A percentile compares a stretch with the other conserved stretches of the same genome.
Evolutionary conservation across 352 stramenopile species (phyloP).

Genomic region (Peronospora farinosa): DNA sequence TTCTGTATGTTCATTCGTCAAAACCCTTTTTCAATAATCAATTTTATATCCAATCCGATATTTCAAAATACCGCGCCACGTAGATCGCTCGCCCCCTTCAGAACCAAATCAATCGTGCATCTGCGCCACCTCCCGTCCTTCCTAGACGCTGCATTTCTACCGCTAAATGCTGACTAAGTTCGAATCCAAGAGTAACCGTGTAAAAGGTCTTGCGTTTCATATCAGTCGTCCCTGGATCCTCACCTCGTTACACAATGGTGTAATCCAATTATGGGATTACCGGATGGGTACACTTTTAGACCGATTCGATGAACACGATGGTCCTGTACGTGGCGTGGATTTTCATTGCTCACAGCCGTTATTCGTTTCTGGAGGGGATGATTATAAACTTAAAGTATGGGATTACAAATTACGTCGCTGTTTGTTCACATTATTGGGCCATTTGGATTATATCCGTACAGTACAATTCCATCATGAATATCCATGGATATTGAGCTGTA

Average conservation of each 20-base stretch:
- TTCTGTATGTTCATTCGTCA: constrained; percentile 3
- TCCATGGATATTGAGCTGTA: constrained; percentile 97
- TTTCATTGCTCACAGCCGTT: constrained; percentile 97
- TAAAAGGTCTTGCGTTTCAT: constrained; percentile 99
- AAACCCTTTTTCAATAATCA: not conserved
- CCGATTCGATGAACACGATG: constrained; percentile 99
- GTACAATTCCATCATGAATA: constrained; percentile 99
- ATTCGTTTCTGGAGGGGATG: constrained; percentile 98
- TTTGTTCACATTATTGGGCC: constrained; percentile 97
- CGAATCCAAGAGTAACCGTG: constrained; percentile 98
- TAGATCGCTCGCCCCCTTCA: constrained; percentile 16
- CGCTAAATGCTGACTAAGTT: constrained; percentile 97
- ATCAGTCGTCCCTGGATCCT: constrained; percentile 98
- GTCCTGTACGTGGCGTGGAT: constrained; percentile 97
- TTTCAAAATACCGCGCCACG: constrained; percentile 1
- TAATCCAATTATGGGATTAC: constrained; percentile 98
- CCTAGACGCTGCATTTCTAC: not conserved
- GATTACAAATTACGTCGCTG: constrained; percentile 98
- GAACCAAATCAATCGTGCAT: not conserved
- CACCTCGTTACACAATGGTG: constrained; percentile 98
- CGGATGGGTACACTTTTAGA: constrained; percentile 98
- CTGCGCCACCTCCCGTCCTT: not conserved
- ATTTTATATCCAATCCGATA: constrained; percentile 13
- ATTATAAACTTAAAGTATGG: constrained; percentile 99
- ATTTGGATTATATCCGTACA: constrained; percentile 99